Evolutionary conservation across 306 rosid genomes (phyloP).

Genomic region (Calophaca sinica): DNA sequence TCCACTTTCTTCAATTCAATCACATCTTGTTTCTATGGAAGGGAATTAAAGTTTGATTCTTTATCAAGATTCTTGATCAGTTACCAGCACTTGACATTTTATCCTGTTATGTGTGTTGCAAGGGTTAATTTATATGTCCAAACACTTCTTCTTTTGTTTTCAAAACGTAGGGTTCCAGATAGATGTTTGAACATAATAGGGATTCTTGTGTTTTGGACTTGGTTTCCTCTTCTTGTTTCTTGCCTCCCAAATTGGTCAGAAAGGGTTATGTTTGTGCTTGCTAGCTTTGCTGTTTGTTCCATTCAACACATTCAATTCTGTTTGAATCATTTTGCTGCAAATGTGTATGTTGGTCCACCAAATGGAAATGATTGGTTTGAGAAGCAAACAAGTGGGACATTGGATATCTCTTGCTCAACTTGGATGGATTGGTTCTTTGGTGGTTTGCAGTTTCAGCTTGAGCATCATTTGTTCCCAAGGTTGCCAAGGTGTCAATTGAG

Average conservation of each 20-base stretch:
- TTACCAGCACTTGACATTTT: constrained; percentile 65
- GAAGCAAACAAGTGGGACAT: constrained; percentile 72
- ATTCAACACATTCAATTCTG: constrained; percentile 70
- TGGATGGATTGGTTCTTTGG: constrained; percentile 80
- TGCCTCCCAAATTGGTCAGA: too few species aligned
- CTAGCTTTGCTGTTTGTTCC: constrained; percentile 62
- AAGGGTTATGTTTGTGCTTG: constrained; percentile 34
- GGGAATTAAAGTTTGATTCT: constrained; percentile 61
- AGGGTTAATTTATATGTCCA: constrained; percentile 73
- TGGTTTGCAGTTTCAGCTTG: constrained; percentile 76
- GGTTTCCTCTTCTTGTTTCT: too few species aligned
- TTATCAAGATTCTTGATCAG: constrained; percentile 67
- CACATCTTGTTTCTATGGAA: constrained; percentile 68
- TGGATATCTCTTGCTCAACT: constrained; percentile 56
- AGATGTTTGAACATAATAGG: constrained; percentile 30
- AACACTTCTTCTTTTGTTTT: constrained; percentile 58
- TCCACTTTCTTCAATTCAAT: constrained; percentile 57
- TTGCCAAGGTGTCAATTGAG: constrained; percentile 72
- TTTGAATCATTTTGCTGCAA: constrained; percentile 66
- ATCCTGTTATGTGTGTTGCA: constrained; percentile 55
- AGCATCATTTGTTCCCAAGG: constrained; percentile 72
- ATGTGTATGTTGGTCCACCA: constrained; percentile 62
- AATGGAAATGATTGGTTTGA: constrained; percentile 69
- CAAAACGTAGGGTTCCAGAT: constrained; percentile 49
- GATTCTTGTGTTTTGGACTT: too few species aligned